Evolutionary conservation across 768 basidiomycete genomes (phyloP).

Genomic region (Tylopilus plumbeoviolaceoides): DNA sequence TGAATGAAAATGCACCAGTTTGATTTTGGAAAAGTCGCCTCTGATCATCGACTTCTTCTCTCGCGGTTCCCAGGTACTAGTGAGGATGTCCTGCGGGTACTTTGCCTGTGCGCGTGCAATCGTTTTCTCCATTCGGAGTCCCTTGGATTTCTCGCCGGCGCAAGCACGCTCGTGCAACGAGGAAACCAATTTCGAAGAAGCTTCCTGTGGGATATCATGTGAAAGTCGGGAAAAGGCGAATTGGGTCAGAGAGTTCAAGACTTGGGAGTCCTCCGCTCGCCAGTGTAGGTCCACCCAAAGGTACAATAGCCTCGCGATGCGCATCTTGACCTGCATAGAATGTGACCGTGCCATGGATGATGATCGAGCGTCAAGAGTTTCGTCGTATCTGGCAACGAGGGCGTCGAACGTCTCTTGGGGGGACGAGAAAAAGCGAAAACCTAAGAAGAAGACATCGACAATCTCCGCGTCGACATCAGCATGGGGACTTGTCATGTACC

Average conservation of each 20-base stretch:
- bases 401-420: constrained; percentile 43
- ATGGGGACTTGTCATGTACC: constrained; percentile 43
- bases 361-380: constrained; percentile 18
- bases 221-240: constrained; percentile 32
- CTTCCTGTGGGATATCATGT: constrained; percentile 25
- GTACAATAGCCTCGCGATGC: constrained; percentile 57
- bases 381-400: constrained; percentile 49
- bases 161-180: constrained; percentile 29
- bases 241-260: constrained; percentile 29
- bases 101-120: constrained; percentile 21
- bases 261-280: constrained; percentile 45
- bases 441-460: constrained; percentile 58
- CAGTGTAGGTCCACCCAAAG: constrained; percentile 75
- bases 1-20: constrained; percentile 34
- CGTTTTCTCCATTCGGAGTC: constrained; percentile 26
- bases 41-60: constrained; percentile 29
- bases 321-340: constrained; percentile 47
- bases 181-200: constrained; percentile 26
- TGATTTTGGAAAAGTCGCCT: constrained; percentile 24
- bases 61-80: constrained; percentile 24
- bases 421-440: constrained; percentile 64
- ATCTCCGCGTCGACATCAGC: constrained; percentile 39
- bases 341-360: constrained; percentile 37
- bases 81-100: constrained; percentile 15
- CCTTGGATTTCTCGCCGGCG: constrained; percentile 19